Conservation (phyloP, 768 basidiomycete species). For the Zangia roseola region DNA sequence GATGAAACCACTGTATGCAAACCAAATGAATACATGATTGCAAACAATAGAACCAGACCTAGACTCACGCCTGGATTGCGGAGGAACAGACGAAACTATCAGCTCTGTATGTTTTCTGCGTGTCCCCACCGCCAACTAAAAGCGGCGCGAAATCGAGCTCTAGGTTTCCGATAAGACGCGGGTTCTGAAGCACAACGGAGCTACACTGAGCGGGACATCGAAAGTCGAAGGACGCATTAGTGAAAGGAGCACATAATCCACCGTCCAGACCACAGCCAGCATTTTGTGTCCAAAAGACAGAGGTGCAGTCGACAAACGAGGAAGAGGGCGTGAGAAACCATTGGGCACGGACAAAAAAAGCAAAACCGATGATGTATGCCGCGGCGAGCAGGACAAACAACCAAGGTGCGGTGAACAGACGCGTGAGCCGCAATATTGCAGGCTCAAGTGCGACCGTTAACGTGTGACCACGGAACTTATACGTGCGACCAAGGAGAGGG, state of each 20-base stretch:
- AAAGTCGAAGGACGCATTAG: conserved; percentile 62
- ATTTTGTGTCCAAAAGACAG: conserved; percentile 67
- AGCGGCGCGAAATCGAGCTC: conserved; percentile 68
- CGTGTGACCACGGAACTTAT: conserved; percentile 35
- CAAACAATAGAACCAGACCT: background rate
- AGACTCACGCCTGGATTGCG: conserved; percentile 72
- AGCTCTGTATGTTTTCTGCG: conserved; percentile 68
- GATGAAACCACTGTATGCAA: conserved; percentile 54
- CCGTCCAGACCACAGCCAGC: conserved; percentile 77
- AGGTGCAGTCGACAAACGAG: conserved; percentile 65
- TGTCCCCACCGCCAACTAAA: conserved; percentile 84
- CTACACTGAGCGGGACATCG: conserved; percentile 78
- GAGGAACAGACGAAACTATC: conserved; percentile 86
- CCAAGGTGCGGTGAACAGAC: conserved; percentile 49
- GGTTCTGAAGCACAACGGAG: conserved; percentile 64
- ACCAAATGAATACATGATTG: conserved; percentile 7
- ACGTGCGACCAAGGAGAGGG: conserved; percentile 54
- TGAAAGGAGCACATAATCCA: conserved; percentile 59
- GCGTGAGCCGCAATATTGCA: conserved; percentile 48
- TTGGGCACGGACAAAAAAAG: conserved; percentile 71
- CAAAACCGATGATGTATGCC: conserved; percentile 68
- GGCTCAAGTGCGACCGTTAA: conserved; percentile 55
- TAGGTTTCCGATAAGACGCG: conserved; percentile 66
- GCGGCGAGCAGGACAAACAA: conserved; percentile 53
- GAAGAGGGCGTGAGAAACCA: conserved; percentile 67